These are phyloP conservation scores for Boletus vermiculosoides DNA, from an alignment of 768 basidiomycete genomes.

Conservation along the genomic window DNA sequence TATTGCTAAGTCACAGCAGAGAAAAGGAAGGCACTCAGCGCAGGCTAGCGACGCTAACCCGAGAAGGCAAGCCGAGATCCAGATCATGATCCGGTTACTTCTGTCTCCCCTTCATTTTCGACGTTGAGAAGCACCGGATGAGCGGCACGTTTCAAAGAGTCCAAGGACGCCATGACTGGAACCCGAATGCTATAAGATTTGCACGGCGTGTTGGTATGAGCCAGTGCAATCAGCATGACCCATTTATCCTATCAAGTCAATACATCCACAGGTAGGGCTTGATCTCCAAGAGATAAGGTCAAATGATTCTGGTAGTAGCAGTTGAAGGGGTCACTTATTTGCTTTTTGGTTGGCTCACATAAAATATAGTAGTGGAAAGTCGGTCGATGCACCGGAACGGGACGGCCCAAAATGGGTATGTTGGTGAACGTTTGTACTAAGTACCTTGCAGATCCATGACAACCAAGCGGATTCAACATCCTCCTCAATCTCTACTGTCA, in stretches of 20 bases:
- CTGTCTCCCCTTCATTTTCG: neutral
- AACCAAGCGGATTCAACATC: neutral
- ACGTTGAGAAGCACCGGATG: neutral
- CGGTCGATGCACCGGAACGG: neutral
- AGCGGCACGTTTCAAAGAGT: neutral
- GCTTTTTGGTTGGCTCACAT: neutral
- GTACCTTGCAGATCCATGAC: neutral
- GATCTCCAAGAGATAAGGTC: neutral
- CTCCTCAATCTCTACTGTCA: neutral
- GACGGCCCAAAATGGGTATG: neutral
- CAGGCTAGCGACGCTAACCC: neutral
- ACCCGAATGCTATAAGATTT: neutral
- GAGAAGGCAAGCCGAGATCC: neutral
- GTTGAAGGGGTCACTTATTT: neutral
- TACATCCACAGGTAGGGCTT: neutral
- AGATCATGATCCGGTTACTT: conserved; percentile 2
- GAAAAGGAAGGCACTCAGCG: too few species aligned
- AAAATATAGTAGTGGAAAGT: neutral
- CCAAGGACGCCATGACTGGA: neutral
- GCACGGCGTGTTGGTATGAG: neutral
- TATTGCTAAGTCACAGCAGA: too few species aligned
- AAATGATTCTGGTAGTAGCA: neutral
- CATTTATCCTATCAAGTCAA: neutral
- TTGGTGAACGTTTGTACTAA: neutral
- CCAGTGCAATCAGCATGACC: neutral